A percentile compares a stretch with the other conserved stretches of the same genome.
Conservation (phyloP, 1,139 yeast species). For the Candida labiduridarum region DNA sequence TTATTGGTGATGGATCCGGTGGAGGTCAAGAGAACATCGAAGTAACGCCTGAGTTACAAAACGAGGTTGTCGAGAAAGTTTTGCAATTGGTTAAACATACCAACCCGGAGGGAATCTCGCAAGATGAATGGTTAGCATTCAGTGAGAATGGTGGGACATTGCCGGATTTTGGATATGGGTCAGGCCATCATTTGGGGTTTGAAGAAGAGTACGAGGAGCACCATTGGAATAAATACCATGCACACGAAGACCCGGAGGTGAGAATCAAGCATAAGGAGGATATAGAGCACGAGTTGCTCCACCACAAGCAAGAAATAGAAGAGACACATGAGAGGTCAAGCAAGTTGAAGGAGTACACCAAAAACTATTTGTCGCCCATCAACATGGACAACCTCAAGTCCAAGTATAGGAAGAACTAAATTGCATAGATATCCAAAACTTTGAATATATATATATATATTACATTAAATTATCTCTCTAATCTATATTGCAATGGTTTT, state of each 20-base stretch:
- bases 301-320: slow-evolving; percentile 86
- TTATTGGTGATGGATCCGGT: slow-evolving; percentile 89
- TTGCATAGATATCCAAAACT: no score
- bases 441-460: no score
- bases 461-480: slow-evolving; percentile 12
- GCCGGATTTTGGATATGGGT: slow-evolving; percentile 93
- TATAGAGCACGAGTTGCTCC: slow-evolving; percentile 83
- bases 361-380: slow-evolving; percentile 35
- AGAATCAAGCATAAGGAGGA: slow-evolving; percentile 82
- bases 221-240: slow-evolving; percentile 89
- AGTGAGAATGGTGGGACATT: slow-evolving; percentile 65
- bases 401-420: slow-evolving; percentile 26
- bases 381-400: slow-evolving; percentile 38
- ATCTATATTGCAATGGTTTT: slow-evolving; percentile 42
- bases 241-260: slow-evolving; percentile 81
- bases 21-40: slow-evolving; percentile 62
- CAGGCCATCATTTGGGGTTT: slow-evolving; percentile 96
- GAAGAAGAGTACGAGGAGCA: slow-evolving; percentile 93
- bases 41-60: slow-evolving; percentile 52
- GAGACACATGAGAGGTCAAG: slow-evolving; percentile 58
- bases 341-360: slow-evolving; percentile 39
- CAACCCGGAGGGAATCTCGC: slow-evolving; percentile 63
- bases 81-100: slow-evolving; percentile 64
- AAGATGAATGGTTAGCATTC: slow-evolving; percentile 75
- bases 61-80: slow-evolving; percentile 58